A percentile compares a stretch with the other conserved stretches of the same genome.
Conservation (phyloP, 495 filamentous ascomycete genomes). For the Amorphotheca resinae region DNA sequence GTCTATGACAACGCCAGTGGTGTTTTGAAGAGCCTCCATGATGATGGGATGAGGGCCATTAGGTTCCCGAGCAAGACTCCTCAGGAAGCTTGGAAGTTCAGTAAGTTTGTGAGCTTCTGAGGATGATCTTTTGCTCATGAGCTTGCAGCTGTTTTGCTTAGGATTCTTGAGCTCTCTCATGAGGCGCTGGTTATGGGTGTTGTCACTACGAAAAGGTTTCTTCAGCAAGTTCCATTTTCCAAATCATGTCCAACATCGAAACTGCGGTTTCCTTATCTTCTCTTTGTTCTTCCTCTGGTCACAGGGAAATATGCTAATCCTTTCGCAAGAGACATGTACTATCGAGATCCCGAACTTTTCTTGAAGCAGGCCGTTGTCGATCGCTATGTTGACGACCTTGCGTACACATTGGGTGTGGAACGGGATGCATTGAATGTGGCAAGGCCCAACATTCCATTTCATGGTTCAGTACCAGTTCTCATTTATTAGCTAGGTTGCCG, state of each 20-base stretch:
- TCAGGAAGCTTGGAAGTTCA: conserved; percentile 55
- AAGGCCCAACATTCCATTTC: conserved; percentile 7
- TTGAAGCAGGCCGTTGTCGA: conserved; percentile 64
- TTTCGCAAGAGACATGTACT: conserved; percentile 68
- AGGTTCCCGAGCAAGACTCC: conserved; percentile 46
- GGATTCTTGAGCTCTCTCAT: conserved; percentile 58
- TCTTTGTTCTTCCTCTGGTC: neutral
- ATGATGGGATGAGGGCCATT: conserved; percentile 16
- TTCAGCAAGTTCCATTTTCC: neutral
- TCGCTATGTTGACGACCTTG: conserved; percentile 69
- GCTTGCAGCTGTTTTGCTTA: conserved; percentile 33
- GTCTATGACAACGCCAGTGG: neutral
- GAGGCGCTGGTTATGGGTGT: conserved; percentile 48
- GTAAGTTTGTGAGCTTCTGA: conserved; percentile 26
- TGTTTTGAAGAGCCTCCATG: conserved; percentile 6
- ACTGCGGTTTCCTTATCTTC: neutral
- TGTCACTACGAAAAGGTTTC: conserved; percentile 67
- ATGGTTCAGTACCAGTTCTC: neutral
- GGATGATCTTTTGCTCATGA: neutral
- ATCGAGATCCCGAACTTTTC: conserved; percentile 73
- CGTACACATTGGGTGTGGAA: conserved; percentile 57
- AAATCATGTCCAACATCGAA: neutral
- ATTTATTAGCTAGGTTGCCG: conserved; percentile 37
- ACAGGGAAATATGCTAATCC: neutral
- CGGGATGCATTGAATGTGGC: conserved; percentile 56